Evolutionary conservation across 1,284 basidiomycete genomes (phyloP), one percentile per base, ranked within the genome.

Genomic region (Abortiporus biennis): DNA sequence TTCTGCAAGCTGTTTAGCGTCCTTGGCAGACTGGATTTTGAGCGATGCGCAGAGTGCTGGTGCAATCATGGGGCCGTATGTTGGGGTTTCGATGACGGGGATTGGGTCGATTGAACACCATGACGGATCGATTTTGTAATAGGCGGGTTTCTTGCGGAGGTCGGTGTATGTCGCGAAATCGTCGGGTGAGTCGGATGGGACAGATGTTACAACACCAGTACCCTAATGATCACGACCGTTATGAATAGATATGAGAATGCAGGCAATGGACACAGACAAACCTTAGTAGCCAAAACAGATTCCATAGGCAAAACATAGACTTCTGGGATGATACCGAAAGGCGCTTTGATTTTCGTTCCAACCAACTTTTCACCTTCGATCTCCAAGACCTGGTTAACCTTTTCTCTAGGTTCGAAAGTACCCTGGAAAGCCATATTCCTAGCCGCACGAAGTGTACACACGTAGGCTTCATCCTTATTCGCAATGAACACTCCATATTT

Each of bases 281-380:
- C 83, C 75, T 99, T 99, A 54, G 89, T 95, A 19, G 93, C 79
- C 42, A 97, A 76, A 37, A 99, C 93, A 50, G 85, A 90, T 56
- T 99, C 95, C 96, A 99, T 99, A 19, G 96, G 96, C 48, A 99
- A 68, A 31, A 99, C 91, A 58, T 94, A 95, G 21, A 98, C 91
- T 65, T 96, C 85, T 2, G 84, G 78, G 60, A 87, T 79, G 45
- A 92, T 56, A 15, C 83, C 80, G 52, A 92, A 83, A 2, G 95
- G 93, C 2, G 95, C 94, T 53, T 84, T 82, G 63, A 99, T 84
- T 62, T 84, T 92, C 38, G 94, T 89, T 5, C 96, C 96, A 47
- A 99, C 70, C 20, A 99, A 69, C 47, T 81, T 78, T 6, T 79
- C 65, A 12, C 96, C 96, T 39, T 80, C 77, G 44, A 96, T 68